phyloP scores from a whole-genome alignment of 768 basidiomycete species.

The Pisolithus albus region DNA sequence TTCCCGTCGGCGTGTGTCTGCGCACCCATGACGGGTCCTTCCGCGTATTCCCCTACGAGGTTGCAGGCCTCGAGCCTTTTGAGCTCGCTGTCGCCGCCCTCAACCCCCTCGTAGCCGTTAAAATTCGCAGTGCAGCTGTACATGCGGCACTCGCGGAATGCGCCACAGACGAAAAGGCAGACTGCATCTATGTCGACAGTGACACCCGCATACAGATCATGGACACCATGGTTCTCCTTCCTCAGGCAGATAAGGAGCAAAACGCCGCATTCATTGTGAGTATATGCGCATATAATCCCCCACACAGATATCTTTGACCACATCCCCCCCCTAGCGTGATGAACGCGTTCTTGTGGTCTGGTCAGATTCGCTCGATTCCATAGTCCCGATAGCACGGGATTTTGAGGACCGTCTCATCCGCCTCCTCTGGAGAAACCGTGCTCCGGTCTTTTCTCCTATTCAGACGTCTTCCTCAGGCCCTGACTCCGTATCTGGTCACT shows the following conservation, averaged over 20 bases:
- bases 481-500: slow-evolving; percentile 34
- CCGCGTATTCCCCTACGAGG: slow-evolving; percentile 51
- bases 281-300: slow-evolving; percentile 9
- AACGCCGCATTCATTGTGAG: slow-evolving; percentile 66
- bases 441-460: slow-evolving; percentile 16
- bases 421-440: slow-evolving; percentile 44
- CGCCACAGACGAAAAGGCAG: slow-evolving; percentile 18
- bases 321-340: slow-evolving; percentile 46
- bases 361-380: slow-evolving; percentile 72
- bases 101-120: slow-evolving; percentile 52
- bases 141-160: slow-evolving; percentile 45
- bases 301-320: neutral
- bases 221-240: slow-evolving; percentile 70
- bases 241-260: slow-evolving; percentile 38
- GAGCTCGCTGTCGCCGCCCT: slow-evolving; percentile 46
- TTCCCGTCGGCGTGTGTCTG: slow-evolving; percentile 43
- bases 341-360: slow-evolving; percentile 82
- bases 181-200: slow-evolving; percentile 40
- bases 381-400: slow-evolving; percentile 47
- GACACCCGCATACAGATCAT: slow-evolving; percentile 77
- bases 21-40: slow-evolving; percentile 42
- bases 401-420: slow-evolving; percentile 54
- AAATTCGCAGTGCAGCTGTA: slow-evolving; percentile 43
- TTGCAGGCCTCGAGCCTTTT: slow-evolving; percentile 46
- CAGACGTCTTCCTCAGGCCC: slow-evolving; percentile 23